Conservation (phyloP, 768 basidiomycete species). For the Tulasnella sp. region DNA sequence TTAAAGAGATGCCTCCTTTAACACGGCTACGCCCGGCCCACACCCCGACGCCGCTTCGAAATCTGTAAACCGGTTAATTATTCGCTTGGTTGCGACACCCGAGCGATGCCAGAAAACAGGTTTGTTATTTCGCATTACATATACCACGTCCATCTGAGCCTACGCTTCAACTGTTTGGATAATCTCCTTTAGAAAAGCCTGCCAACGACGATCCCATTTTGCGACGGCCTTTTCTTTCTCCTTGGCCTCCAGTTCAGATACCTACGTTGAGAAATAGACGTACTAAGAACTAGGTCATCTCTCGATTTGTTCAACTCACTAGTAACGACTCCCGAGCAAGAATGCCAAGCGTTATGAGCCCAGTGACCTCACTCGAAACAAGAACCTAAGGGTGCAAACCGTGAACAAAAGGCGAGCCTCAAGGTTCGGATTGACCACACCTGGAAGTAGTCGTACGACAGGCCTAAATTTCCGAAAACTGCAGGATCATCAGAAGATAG, state of each 20-base stretch:
- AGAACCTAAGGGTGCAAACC: slow-evolving; percentile 52
- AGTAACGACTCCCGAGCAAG: slow-evolving; percentile 68
- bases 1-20: too few relatives aligned
- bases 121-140: background rate
- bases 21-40: too few relatives aligned
- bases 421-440: slow-evolving; percentile 43
- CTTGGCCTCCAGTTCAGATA: slow-evolving; percentile 54
- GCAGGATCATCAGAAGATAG: slow-evolving; percentile 77
- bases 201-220: slow-evolving; percentile 57
- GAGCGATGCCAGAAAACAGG: too few relatives aligned
- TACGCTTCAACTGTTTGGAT: slow-evolving; percentile 30
- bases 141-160: background rate
- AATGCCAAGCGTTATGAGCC: slow-evolving; percentile 62
- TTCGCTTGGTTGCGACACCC: too few relatives aligned
- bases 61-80: too few relatives aligned
- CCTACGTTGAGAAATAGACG: slow-evolving; percentile 44
- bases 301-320: slow-evolving; percentile 44
- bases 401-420: background rate
- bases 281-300: slow-evolving; percentile 4
- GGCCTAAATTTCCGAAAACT: slow-evolving; percentile 75
- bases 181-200: slow-evolving; percentile 50
- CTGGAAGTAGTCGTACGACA: slow-evolving; percentile 80
- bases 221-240: slow-evolving; percentile 53
- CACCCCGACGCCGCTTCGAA: too few relatives aligned
- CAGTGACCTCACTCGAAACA: slow-evolving; percentile 68